Percentiles rank a stretch among this genome's conserved stretches.
phyloP scores from a whole-genome alignment of 768 basidiomycete species.

The Pisolithus albus region DNA sequence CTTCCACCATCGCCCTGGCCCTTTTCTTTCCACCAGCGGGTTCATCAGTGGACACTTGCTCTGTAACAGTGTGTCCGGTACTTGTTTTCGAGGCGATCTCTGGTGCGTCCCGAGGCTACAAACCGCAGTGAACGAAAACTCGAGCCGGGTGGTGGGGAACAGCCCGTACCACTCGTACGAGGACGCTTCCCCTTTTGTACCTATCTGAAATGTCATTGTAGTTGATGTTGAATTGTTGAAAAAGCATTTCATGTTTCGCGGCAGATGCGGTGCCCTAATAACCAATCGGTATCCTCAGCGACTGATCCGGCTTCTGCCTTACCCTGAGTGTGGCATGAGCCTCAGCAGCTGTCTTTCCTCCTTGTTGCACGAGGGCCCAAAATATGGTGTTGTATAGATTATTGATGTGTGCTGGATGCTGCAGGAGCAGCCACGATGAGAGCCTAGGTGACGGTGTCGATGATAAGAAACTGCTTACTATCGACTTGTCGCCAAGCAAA shows the following conservation, averaged over 20 bases:
- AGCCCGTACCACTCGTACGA: conserved; percentile 54
- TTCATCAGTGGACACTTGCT: background rate
- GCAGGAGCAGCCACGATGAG: conserved; percentile 13
- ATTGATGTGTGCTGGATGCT: conserved; percentile 81
- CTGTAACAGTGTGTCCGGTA: background rate
- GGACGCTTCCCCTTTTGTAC: conserved; percentile 79
- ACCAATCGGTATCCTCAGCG: conserved; percentile 6
- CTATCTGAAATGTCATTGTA: conserved; percentile 71
- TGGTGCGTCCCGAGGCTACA: conserved; percentile 3
- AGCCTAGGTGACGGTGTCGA: background rate
- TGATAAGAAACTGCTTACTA: conserved; percentile 46
- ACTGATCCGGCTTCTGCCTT: conserved; percentile 8
- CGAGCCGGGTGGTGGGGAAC: background rate
- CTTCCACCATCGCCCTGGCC: conserved; percentile 39
- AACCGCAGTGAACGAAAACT: background rate
- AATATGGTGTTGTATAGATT: conserved; percentile 96
- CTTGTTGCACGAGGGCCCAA: conserved; percentile 87
- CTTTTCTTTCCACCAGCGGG: conserved; percentile 22
- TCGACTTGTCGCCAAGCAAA: conserved; percentile 96
- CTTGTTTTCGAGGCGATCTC: background rate
- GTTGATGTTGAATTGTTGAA: conserved; percentile 75
- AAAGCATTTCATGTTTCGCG: conserved; percentile 89
- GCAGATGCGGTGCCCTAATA: conserved; percentile 80
- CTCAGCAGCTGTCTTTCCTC: conserved; percentile 68
- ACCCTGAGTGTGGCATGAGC: conserved; percentile 81